Evolutionary conservation across 208 protist species (phyloP), one percentile per base, ranked within the genome.

Genomic region (Blechomonas ayalai): DNA sequence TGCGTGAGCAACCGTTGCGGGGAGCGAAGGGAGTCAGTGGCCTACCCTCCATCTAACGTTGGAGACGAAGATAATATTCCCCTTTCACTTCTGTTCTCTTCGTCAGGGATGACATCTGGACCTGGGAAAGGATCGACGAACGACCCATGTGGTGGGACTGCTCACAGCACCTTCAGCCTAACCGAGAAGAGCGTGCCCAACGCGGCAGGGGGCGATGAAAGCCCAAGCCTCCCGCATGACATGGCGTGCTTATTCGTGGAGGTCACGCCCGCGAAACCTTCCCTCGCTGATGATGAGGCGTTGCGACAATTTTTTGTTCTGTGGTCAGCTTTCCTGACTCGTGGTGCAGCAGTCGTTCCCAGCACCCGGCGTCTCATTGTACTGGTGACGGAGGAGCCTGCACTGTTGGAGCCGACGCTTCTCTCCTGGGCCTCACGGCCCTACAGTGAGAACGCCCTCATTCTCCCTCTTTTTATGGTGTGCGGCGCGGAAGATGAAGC

Each of bases 391-490:
- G 59, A 69, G 20, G 60, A 60, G 24, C 51, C 63, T 20, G 25
- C 48, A 13, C 4, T 37, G 0, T 23, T 89, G 32, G 50, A 49
- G 45, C 44, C 51, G 33, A 23, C 38, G 13, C 58, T 90, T 16
- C 45, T 67, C 18, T 85, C 73, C 45, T 90, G 75, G 75, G 70
- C 66, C 40, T 39, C 43, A 35, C 60, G 64, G 15, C 58, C 81
- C 4, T 78, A 74, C 49, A 52, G 43, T 31, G 68, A 84, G 40
- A 73, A 90, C 64, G 71, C 60, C 15, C 54, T 62, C n/a, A 51
- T 85, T 52, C 55, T 74, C 27, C 73, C 81, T 7, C 55, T 90
- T 0, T 67, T 90, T 35, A 67, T 48, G 26, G 53, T 82, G 8
- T 67, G 71, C 29, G 39, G 61, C 18, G 31, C 61, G 12, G 31